Percentiles rank a stretch among this genome's conserved stretches.
These are phyloP conservation scores for Lycium ferocissimum DNA, from an alignment of 257 asterid species.

Conservation along the genomic window DNA sequence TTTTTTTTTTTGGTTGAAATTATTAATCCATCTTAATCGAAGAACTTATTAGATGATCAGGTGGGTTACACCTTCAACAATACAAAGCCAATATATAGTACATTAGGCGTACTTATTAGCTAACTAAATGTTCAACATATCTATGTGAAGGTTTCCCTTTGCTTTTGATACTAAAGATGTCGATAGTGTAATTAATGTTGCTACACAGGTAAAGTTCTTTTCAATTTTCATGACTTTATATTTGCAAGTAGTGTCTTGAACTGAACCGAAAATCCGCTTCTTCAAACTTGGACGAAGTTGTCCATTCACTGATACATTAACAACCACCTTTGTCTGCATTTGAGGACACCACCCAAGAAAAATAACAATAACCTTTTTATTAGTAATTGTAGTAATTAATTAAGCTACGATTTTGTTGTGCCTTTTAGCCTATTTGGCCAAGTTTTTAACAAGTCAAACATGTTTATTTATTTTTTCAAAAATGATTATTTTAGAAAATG, in stretches of 20 bases:
- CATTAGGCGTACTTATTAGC: neutral
- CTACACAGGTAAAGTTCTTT: neutral
- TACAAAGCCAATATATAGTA: neutral
- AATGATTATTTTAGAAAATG: too few relatives aligned
- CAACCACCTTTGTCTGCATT: conserved; percentile 65
- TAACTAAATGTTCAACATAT: neutral
- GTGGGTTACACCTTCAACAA: neutral
- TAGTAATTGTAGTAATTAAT: neutral
- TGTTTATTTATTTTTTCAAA: too few relatives aligned
- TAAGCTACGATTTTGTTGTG: neutral
- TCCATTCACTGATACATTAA: conserved; percentile 48
- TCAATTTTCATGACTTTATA: neutral
- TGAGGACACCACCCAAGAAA: neutral
- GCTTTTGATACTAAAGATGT: neutral
- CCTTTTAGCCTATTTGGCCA: neutral
- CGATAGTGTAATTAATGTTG: neutral
- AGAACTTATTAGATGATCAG: neutral
- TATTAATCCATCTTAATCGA: too few relatives aligned
- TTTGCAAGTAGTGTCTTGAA: neutral
- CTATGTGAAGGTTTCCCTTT: neutral
- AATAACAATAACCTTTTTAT: neutral
- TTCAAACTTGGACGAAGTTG: conserved; percentile 52
- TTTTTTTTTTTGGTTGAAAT: too few relatives aligned
- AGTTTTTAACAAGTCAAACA: too few relatives aligned
- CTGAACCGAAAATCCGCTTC: conserved; percentile 41